A percentile compares a stretch with the other conserved stretches of the same genome.
These are phyloP conservation scores for Golubevia pallescens DNA, from an alignment of 1,284 basidiomycete genomes.

Conservation along the genomic window DNA sequence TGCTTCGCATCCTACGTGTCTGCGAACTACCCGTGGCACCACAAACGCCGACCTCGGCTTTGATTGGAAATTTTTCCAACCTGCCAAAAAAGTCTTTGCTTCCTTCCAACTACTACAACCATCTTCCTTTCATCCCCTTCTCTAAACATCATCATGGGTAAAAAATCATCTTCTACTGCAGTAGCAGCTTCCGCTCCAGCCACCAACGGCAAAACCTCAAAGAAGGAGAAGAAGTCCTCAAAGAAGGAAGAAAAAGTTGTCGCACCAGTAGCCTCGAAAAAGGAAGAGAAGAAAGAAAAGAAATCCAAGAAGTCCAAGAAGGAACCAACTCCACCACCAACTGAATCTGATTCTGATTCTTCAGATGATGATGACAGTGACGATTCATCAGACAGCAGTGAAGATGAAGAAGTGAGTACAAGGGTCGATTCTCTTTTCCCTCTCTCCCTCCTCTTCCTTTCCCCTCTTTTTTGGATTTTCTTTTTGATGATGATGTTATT, in stretches of 20 bases:
- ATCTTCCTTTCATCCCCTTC: conserved; percentile 11
- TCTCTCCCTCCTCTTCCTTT: neutral
- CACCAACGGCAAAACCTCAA: conserved; percentile 15
- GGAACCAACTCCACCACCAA: conserved; percentile 30
- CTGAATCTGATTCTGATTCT: neutral
- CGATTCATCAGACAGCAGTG: conserved; percentile 15
- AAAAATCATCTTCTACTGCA: conserved; percentile 4
- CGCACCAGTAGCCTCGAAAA: conserved; percentile 23
- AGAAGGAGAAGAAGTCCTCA: conserved; percentile 26
- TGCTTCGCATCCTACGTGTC: too few relatives aligned
- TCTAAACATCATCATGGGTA: neutral
- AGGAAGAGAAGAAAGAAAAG: conserved; percentile 21
- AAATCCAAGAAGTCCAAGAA: conserved; percentile 34
- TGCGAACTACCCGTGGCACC: too few relatives aligned
- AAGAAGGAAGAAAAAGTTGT: conserved; percentile 14
- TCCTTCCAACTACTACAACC: neutral
- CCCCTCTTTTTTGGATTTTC: conserved; percentile 1
- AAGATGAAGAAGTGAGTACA: conserved; percentile 6
- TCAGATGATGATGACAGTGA: conserved; percentile 6
- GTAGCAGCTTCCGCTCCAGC: conserved; percentile 5
- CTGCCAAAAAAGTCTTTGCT: too few relatives aligned
- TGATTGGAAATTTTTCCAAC: too few relatives aligned
- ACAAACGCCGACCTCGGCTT: too few relatives aligned
- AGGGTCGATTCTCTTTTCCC: neutral
- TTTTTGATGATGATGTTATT: too few relatives aligned